Evolutionary conservation across 2,329 filamentous ascomycete species (phyloP), one percentile per base, ranked within the genome.

Genomic region (Curvularia sp.): DNA sequence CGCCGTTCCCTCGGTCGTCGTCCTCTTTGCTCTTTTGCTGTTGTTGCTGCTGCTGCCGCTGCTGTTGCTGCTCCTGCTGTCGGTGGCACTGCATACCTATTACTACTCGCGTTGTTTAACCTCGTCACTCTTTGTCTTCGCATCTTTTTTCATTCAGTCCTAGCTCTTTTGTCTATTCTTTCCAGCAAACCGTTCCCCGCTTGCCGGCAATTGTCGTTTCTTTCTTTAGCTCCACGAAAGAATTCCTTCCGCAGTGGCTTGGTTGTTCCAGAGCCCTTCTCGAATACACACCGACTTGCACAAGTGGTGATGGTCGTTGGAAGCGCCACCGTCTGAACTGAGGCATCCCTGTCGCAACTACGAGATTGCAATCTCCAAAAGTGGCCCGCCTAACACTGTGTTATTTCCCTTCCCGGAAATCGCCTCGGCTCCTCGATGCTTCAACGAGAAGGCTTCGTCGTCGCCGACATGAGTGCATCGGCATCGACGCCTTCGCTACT

Each of bases 381-480:
- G 44, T 49, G 57, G 55, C 59, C 61, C 57, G 65, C 66, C 64
- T 63, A 65, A 63, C 41, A 46, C 46, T 61, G 54, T 55, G 20
- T 20, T n/a, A 44, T 53, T 24, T 57, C 57, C 57, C n/a, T 20
- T 47, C 44, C 56, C 13, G 33, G 66, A 49, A 62, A 58, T 56
- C 49, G 56, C 50, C 50, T 24, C 57, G 53, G 58, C 63, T 56
- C 63, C 66, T 63, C 51, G 66, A 77, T 77, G 75, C 68, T 74
- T 55, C 69, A 66, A 31, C 65, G 70, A 56, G 72, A 75, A 56
- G 67, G 70, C 35, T 70, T 71, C 44, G 63, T 72, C 54, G 65
- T 63, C 55, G 64, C 69, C 54, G 69, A 69, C 47, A 75, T 75
- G 72, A 73, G 66, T 59, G 67, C 65, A 56, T 65, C 69, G 50